These are phyloP conservation scores for Chlorella sp. DNA, from an alignment of 139 green algal species.

Conservation along the genomic window DNA sequence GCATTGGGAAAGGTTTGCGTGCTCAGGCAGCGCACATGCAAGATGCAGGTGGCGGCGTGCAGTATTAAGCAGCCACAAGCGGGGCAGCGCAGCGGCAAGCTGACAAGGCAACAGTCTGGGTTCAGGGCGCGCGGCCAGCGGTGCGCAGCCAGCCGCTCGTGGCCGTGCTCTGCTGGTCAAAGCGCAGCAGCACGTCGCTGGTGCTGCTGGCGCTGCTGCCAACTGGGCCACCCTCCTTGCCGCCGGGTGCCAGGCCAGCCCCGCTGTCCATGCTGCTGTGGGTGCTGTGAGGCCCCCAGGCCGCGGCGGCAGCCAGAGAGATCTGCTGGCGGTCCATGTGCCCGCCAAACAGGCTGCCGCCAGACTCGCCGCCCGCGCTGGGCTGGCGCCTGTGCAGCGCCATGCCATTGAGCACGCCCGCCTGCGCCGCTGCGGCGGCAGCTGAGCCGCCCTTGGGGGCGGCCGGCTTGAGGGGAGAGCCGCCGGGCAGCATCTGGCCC, in stretches of 20 bases:
- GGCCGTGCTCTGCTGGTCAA: too few relatives aligned
- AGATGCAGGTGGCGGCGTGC: too few relatives aligned
- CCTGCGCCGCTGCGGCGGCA: background rate
- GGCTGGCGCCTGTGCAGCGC: background rate
- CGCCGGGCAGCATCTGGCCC: background rate
- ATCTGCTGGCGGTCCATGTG: background rate
- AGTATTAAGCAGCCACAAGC: too few relatives aligned
- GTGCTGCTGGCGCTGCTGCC: background rate
- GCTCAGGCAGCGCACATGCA: too few relatives aligned
- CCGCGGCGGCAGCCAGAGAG: background rate
- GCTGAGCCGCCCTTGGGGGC: background rate
- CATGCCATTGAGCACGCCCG: background rate
- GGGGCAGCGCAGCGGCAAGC: too few relatives aligned
- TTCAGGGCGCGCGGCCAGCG: too few relatives aligned
- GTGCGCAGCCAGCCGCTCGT: too few relatives aligned
- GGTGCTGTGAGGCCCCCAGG: background rate
- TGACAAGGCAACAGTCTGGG: too few relatives aligned
- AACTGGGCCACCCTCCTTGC: background rate
- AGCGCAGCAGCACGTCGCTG: background rate
- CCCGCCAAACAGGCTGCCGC: background rate
- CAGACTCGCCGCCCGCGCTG: constrained; percentile 1
- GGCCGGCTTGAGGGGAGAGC: background rate
- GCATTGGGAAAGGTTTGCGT: too few relatives aligned
- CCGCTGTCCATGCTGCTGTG: constrained; percentile 27
- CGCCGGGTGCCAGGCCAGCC: background rate